Percentiles rank a stretch among this genome's conserved stretches.
phyloP scores from a whole-genome alignment of 2,329 filamentous ascomycete species.

The Seiridium cupressi region DNA sequence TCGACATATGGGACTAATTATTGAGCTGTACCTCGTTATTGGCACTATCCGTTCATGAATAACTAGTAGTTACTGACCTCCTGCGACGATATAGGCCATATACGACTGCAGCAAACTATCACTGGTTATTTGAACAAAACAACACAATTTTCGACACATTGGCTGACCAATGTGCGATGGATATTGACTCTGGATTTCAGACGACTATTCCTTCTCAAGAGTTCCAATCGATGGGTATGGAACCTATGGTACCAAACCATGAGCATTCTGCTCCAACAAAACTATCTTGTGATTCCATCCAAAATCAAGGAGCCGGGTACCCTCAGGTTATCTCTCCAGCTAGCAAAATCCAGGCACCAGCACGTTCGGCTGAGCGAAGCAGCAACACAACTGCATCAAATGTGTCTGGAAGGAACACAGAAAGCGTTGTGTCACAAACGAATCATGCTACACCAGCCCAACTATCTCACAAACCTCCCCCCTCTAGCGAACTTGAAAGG shows the following conservation, averaged over 20 bases:
- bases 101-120: slow-evolving; percentile 61
- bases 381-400: neutral
- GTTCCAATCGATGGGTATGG: neutral
- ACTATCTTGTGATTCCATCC: too few species aligned
- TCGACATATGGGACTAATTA: too few species aligned
- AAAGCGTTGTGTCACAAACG: neutral
- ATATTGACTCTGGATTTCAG: neutral
- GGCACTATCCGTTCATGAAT: too few species aligned
- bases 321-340: neutral
- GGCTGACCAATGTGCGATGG: neutral
- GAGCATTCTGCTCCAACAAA: neutral
- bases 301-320: neutral
- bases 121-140: slow-evolving; percentile 58
- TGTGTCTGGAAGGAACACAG: neutral
- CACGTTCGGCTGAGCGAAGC: too few species aligned
- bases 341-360: too few species aligned
- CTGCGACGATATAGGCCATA: slow-evolving; percentile 38
- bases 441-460: neutral
- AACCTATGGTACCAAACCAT: neutral
- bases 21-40: too few species aligned
- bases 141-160: neutral
- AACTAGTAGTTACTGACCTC: too few species aligned
- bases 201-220: neutral
- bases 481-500: slow-evolving; percentile 22
- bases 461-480: neutral